phyloP scores from a whole-genome alignment of 768 basidiomycete species.

The Kwoniella dendrophila region DNA sequence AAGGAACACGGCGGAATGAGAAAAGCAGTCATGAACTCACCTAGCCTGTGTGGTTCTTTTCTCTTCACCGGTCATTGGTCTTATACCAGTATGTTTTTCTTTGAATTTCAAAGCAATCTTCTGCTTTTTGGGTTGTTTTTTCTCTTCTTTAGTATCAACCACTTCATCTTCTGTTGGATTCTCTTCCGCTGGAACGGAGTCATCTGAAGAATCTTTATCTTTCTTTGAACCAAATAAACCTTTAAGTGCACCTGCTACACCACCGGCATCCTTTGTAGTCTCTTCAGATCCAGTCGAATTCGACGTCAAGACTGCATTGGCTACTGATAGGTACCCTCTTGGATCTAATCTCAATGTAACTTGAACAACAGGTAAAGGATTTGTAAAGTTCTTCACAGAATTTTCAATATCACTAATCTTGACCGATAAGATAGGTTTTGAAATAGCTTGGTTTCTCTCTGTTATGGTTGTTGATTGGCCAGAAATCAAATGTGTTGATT shows the following conservation, averaged over 20 bases:
- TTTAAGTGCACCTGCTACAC: slow-evolving; percentile 74
- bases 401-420: slow-evolving; percentile 72
- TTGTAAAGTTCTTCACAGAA: slow-evolving; percentile 80
- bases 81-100: slow-evolving; percentile 66
- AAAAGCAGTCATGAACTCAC: slow-evolving; percentile 58
- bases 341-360: slow-evolving; percentile 80
- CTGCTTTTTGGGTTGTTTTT: slow-evolving; percentile 53
- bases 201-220: slow-evolving; percentile 44
- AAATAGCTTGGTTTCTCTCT: neutral
- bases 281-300: slow-evolving; percentile 61
- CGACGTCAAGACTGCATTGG: slow-evolving; percentile 75
- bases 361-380: slow-evolving; percentile 81
- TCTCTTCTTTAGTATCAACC: slow-evolving; percentile 30
- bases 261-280: slow-evolving; percentile 30
- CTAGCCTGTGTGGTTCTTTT: slow-evolving; percentile 69
- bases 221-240: slow-evolving; percentile 71
- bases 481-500: slow-evolving; percentile 59
- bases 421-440: slow-evolving; percentile 65
- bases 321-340: slow-evolving; percentile 79
- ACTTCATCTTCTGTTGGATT: slow-evolving; percentile 29
- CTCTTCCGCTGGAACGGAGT: slow-evolving; percentile 22
- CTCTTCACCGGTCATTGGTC: slow-evolving; percentile 75
- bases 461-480: slow-evolving; percentile 17
- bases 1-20: too few relatives aligned
- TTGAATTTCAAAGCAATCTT: slow-evolving; percentile 71